phyloP scores from a whole-genome alignment of 805 yeast species.

The Clavispora fructus region DNA sequence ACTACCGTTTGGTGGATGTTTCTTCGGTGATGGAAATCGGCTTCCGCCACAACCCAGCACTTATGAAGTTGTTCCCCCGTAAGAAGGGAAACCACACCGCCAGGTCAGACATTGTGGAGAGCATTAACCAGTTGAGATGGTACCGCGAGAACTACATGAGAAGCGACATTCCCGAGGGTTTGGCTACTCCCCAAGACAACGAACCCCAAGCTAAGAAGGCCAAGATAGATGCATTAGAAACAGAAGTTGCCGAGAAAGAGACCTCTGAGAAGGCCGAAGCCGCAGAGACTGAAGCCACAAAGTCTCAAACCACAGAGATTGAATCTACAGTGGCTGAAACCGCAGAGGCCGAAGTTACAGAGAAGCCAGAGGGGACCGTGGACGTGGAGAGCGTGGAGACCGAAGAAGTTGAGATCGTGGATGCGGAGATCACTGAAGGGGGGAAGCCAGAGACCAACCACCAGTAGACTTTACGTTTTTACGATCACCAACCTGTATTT shows the following conservation, averaged over 20 bases:
- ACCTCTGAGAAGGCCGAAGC: neutral
- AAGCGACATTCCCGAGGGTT: conserved; percentile 1
- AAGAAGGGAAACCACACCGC: conserved; percentile 83
- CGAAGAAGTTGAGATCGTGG: neutral
- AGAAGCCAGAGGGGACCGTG: no score
- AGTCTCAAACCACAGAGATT: neutral
- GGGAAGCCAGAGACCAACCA: neutral
- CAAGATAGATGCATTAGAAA: neutral
- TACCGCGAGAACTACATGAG: conserved; percentile 61
- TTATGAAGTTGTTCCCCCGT: conserved; percentile 52
- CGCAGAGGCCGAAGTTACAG: no score
- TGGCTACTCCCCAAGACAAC: neutral
- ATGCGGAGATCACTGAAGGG: neutral
- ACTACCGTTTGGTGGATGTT: conserved; percentile 85
- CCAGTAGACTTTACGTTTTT: neutral
- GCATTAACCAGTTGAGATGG: conserved; percentile 79
- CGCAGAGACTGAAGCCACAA: neutral
- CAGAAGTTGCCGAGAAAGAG: neutral
- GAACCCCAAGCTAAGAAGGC: neutral
- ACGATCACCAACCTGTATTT: neutral
- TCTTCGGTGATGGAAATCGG: conserved; percentile 81
- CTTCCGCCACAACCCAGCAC: conserved; percentile 64
- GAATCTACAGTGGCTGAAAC: neutral
- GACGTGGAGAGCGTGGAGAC: neutral
- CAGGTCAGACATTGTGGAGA: conserved; percentile 78